Base-by-base conservation (phyloP, 345 rosid species). In the Excoecaria cochinchinensis region DNA sequence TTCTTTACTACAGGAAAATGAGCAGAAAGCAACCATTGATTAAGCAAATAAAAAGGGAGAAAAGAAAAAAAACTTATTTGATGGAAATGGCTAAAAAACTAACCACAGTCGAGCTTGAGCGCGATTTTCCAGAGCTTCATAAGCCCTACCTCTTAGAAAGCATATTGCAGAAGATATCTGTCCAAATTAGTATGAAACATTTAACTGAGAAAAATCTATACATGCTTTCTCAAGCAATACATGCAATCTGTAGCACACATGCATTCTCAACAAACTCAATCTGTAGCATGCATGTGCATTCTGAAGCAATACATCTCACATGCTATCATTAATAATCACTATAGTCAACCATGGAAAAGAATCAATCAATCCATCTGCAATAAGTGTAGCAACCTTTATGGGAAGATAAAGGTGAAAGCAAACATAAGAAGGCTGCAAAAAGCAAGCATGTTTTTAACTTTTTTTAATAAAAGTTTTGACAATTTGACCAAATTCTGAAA, bases 91-190 rank as follows among this genome's bases (percentile, higher is more conserved):
- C 39, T n/a, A 75, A 58, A 47, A 71, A 6, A 79, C 91, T 73
- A 74, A 95, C 98, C 98, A 95, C 59, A 78, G 93, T 72, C 94
- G 90, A 84, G 98, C 96, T 76, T 87, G 97, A 8, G 91, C 86
- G 76, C 94, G 91, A 79, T 93, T 95, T 82, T 93, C 95, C 78
- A 95, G 82, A 66, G 97, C 99, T 85, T 91, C 92, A 24, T 86
- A 95, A 68, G 98, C 93, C 88, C 86, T 93, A 60, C 99, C 99
- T 86, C 97, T 86, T 51, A 95, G 74, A 81, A 95, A 95, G 84
- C 97, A 95, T 81, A 93, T 90, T 52, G 99, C 98, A 0, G 99
- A 90, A 70, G 94, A 86, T 59, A 95, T 91, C 98, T 95, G 83
- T 71, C 48, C 62, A 61, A 67, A 71, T 77, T 25, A 14, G 36